phyloP scores from a whole-genome alignment of 768 basidiomycete species.

The Russula sp. region DNA sequence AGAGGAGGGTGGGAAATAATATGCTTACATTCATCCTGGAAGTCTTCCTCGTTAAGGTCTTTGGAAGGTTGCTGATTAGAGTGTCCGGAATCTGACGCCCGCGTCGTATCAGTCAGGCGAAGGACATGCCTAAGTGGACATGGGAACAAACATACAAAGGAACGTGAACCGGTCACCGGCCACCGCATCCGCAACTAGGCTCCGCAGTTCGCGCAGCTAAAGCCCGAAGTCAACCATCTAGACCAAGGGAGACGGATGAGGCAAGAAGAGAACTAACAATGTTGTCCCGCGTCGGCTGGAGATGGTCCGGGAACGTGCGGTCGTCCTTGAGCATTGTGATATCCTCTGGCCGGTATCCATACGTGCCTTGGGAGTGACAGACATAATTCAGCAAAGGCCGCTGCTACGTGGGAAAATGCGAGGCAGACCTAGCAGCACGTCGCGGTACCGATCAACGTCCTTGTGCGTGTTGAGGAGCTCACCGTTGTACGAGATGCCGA shows the following conservation, averaged over 20 bases:
- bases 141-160: conserved; percentile 24
- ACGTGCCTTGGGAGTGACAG: not conserved
- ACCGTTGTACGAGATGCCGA: conserved; percentile 22
- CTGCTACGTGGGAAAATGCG: not conserved
- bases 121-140: not conserved
- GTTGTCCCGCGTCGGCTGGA: conserved; percentile 20
- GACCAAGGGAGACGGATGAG: not conserved
- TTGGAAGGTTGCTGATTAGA: conserved; percentile 18
- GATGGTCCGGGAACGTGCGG: not conserved
- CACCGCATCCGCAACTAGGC: conserved; percentile 23
- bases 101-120: not conserved
- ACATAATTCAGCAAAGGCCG: not conserved
- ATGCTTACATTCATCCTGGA: conserved; percentile 14
- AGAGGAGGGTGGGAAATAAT: not conserved
- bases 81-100: conserved; percentile 5
- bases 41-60: conserved; percentile 18
- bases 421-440: conserved; percentile 11
- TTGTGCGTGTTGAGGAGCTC: conserved; percentile 22
- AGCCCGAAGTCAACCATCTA: not conserved
- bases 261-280: conserved; percentile 3
- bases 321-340: conserved; percentile 20
- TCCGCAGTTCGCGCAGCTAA: conserved; percentile 20
- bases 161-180: conserved; percentile 27
- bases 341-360: conserved; percentile 18
- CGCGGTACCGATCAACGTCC: conserved; percentile 20